These are phyloP conservation scores for Penicillium oxalicum DNA, from an alignment of 2,329 filamentous ascomycete species.

Conservation along the genomic window DNA sequence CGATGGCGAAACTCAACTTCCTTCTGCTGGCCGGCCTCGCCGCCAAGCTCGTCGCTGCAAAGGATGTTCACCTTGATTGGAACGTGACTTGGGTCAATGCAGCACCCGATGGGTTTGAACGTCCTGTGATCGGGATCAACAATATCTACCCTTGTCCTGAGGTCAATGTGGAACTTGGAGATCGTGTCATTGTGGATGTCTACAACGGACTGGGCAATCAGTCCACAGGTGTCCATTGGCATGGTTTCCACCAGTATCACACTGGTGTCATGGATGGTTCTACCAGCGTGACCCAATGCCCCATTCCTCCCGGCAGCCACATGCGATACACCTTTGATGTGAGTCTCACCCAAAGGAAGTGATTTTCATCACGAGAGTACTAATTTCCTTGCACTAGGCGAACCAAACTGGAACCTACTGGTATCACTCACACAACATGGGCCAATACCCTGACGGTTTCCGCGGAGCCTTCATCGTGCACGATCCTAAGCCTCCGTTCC, in stretches of 20 bases:
- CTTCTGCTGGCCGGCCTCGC: conserved; percentile 15
- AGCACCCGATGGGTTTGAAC: conserved; percentile 63
- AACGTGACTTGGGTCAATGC: conserved; percentile 65
- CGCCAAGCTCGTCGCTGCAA: conserved; percentile 16
- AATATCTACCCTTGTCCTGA: conserved; percentile 67
- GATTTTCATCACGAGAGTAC: background rate
- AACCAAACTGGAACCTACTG: conserved; percentile 69
- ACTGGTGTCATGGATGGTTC: conserved; percentile 68
- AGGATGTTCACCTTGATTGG: conserved; percentile 41
- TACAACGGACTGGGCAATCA: conserved; percentile 36
- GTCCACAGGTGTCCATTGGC: conserved; percentile 50
- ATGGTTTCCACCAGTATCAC: conserved; percentile 64
- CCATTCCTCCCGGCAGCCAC: conserved; percentile 56
- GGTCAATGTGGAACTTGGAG: conserved; percentile 34
- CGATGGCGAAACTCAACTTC: conserved; percentile 16
- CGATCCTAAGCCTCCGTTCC: conserved; percentile 56
- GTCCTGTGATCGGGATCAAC: conserved; percentile 70
- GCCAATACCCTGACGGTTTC: conserved; percentile 66
- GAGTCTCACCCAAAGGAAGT: background rate
- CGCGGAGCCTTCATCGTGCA: conserved; percentile 60
- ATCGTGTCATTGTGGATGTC: conserved; percentile 36
- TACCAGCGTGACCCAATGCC: conserved; percentile 60
- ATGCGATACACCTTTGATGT: conserved; percentile 64
- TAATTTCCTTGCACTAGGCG: conserved; percentile 30
- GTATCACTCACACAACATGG: conserved; percentile 67